phyloP scores from a whole-genome alignment of 768 basidiomycete genomes.

The Lactarius tabidus region DNA sequence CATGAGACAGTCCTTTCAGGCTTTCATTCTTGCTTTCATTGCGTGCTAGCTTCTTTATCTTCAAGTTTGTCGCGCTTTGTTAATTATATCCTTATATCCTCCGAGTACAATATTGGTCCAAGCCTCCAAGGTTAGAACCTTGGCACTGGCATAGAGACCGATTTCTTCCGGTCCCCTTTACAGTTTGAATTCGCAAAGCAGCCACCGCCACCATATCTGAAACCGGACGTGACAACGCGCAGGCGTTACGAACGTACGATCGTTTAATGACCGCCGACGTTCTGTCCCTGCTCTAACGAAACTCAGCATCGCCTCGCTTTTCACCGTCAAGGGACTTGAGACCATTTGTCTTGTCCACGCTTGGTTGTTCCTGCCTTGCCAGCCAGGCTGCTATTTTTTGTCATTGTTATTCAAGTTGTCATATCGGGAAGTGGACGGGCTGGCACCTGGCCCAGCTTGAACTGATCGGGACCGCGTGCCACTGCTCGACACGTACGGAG shows the following conservation, averaged over 20 bases:
- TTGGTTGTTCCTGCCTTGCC: not conserved
- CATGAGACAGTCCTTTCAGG: not conserved
- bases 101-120: not conserved
- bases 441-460: not conserved
- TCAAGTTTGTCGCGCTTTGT: not conserved
- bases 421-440: not conserved
- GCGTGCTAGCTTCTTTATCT: not conserved
- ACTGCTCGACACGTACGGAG: too few relatives aligned
- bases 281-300: not conserved
- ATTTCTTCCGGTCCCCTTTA: not conserved
- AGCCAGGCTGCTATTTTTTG: not conserved
- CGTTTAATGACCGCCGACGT: not conserved
- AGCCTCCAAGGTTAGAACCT: too few relatives aligned
- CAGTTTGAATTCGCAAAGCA: too few relatives aligned
- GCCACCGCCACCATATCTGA: not conserved
- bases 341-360: not conserved
- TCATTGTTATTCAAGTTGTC: not conserved
- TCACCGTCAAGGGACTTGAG: not conserved
- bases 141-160: too few relatives aligned
- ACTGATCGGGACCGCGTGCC: not conserved
- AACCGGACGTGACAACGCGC: not conserved
- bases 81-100: not conserved
- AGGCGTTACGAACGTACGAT: not conserved
- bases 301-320: not conserved
- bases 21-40: too few relatives aligned